These are phyloP conservation scores for Oryza punctata DNA, from an alignment of 176 grass and related monocot species.

Conservation along the genomic window DNA sequence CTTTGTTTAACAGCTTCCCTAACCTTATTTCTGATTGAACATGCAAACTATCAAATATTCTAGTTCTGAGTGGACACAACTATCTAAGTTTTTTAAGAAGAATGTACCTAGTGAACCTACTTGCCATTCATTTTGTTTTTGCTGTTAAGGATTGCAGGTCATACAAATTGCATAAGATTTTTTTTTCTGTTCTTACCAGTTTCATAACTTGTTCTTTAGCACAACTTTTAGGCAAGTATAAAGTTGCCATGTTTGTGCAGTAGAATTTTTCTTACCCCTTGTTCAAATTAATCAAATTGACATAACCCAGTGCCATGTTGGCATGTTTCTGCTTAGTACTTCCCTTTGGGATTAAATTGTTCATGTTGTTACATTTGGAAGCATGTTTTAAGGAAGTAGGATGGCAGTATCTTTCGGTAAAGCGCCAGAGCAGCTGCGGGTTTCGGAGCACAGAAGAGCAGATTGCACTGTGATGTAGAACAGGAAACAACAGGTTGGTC, in stretches of 20 bases:
- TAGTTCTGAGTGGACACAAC: background rate
- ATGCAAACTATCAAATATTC: background rate
- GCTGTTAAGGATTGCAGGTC: no score
- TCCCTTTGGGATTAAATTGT: background rate
- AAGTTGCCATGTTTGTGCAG: background rate
- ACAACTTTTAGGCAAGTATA: background rate
- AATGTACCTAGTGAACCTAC: background rate
- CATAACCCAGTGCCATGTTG: background rate
- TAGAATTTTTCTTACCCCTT: background rate
- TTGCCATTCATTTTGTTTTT: background rate
- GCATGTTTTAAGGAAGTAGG: background rate
- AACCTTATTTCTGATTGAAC: slow-evolving; percentile 2
- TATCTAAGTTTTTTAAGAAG: background rate
- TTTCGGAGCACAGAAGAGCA: background rate
- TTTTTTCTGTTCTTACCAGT: background rate
- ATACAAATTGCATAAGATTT: background rate
- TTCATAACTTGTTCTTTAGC: background rate
- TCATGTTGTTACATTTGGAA: background rate
- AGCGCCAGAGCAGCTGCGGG: background rate
- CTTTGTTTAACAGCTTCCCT: background rate
- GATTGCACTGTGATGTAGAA: background rate
- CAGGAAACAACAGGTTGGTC: background rate
- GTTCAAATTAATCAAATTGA: background rate
- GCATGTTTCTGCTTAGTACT: background rate
- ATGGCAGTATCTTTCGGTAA: background rate